Conservation (phyloP, 2,329 filamentous ascomycete genomes). For the Parafenestella ontariensis region DNA sequence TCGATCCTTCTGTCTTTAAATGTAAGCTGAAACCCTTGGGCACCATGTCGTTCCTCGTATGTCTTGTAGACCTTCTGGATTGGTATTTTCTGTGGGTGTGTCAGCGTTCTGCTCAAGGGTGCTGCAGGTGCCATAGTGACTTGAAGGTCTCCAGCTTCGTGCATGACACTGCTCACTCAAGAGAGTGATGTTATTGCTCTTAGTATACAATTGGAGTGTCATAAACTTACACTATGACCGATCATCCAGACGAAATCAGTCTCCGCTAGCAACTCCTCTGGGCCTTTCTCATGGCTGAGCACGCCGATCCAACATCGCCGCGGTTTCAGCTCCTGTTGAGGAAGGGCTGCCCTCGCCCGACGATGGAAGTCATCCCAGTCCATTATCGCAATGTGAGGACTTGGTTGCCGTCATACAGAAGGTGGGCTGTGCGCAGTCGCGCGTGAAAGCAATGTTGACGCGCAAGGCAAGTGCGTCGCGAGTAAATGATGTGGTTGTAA, state of each 20-base stretch:
- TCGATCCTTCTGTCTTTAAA: slow-evolving; percentile 12
- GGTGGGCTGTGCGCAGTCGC: background rate
- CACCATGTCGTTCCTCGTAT: slow-evolving; percentile 15
- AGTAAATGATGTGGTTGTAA: background rate
- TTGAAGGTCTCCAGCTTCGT: too few relatives aligned
- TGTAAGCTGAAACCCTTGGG: slow-evolving; percentile 24
- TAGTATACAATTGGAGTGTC: background rate
- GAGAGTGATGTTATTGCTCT: background rate
- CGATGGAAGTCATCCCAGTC: slow-evolving; percentile 31
- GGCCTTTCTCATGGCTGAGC: slow-evolving; percentile 29
- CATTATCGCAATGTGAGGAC: slow-evolving; percentile 10
- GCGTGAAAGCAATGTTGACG: background rate
- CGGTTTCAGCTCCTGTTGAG: slow-evolving; percentile 23
- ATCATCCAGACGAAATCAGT: slow-evolving; percentile 48
- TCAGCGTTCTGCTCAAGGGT: background rate
- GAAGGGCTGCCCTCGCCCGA: slow-evolving; percentile 22
- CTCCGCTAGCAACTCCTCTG: slow-evolving; percentile 17
- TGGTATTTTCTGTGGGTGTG: slow-evolving; percentile 25
- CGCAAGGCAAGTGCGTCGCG: background rate
- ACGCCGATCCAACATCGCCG: slow-evolving; percentile 46
- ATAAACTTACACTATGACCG: slow-evolving; percentile 35
- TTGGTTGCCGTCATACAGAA: background rate
- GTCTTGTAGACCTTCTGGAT: slow-evolving; percentile 24
- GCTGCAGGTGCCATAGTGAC: background rate
- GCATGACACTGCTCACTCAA: background rate